Evolutionary conservation across 2,329 filamentous ascomycete genomes (phyloP), one percentile per base, ranked within the genome.

Genomic region (Ascochyta pisi): DNA sequence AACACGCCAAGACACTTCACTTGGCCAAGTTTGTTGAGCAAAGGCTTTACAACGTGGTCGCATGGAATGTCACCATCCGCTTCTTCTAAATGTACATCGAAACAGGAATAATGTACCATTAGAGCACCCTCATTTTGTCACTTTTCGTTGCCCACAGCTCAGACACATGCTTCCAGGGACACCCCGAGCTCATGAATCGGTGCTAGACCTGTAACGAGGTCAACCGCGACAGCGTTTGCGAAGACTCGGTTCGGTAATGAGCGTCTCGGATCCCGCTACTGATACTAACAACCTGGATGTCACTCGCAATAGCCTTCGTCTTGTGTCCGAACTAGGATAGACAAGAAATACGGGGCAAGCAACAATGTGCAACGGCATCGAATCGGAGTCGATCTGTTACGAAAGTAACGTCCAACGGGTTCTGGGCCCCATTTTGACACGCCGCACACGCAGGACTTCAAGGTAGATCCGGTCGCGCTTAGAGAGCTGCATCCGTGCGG

Each of bases 331-430:
- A 63, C 39, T 54, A 47, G 57, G 58, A 60, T 54, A 60, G 58
- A 56, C 61, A 52, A 58, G 54, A 62, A 53, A 50, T 65, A 49
- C 58, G 35, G 57, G 53, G 64, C 67, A 73, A 70, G 70, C 63
- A 37, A 68, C 60, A 45, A 50, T 39, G 42, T 66, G 19, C 62
- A 69, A 70, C 65, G 46, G 62, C 55, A 57, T 64, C 51, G 64
- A 57, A 55, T 67, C 61, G 61, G 62, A 62, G 55, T 64, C 48
- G 52, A 59, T 57, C 59, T 57, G 55, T 51, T 45, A 56, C 54
- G 59, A 58, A 53, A 59, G 47, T 47, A 59, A 60, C 55, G 56
- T 54, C 60, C 60, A 61, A 64, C 54, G 56, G 60, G 57, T 47
- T 57, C 64, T 66, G 54, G 57, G 53, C 63, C 56, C 44, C 47